A percentile compares a stretch with the other conserved stretches of the same genome.
Conservation (phyloP, 306 rosid genomes). For the Cucurbita argyrosperma region DNA sequence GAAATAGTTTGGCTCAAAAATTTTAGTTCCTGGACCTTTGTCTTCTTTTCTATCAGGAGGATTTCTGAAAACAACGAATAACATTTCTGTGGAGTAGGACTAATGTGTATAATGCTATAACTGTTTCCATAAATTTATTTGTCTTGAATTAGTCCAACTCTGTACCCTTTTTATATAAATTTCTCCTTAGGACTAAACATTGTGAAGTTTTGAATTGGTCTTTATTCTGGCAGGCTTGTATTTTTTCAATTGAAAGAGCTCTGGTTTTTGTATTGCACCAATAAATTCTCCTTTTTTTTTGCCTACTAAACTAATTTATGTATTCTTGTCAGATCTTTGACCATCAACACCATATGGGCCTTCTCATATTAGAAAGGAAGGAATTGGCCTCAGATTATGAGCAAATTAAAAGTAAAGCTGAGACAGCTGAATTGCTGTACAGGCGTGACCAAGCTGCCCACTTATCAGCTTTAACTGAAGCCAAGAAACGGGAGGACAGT, state of each 20-base stretch:
- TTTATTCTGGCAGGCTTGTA: neutral
- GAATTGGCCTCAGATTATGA: constrained; percentile 53
- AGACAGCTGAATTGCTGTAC: constrained; percentile 41
- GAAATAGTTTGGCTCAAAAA: neutral
- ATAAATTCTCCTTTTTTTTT: neutral
- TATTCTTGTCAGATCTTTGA: constrained; percentile 45
- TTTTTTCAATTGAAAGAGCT: neutral
- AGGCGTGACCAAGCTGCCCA: constrained; percentile 53
- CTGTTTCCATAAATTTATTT: neutral
- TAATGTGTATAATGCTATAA: neutral
- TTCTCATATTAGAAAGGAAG: constrained; percentile 73
- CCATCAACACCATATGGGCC: constrained; percentile 96
- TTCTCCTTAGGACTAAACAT: neutral
- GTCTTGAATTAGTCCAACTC: neutral
- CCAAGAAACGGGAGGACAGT: constrained; percentile 66
- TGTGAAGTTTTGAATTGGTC: neutral
- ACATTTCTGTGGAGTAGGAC: neutral
- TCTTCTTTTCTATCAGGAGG: neutral
- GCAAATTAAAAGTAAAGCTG: constrained; percentile 38
- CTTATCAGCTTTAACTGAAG: constrained; percentile 49
- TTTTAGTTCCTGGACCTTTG: neutral
- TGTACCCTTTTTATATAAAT: neutral
- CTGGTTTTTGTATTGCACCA: neutral
- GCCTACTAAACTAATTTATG: constrained; percentile 3
- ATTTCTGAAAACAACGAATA: neutral